Base-by-base conservation (phyloP, 345 rosid genomes). In the Iberis pinnata region DNA sequence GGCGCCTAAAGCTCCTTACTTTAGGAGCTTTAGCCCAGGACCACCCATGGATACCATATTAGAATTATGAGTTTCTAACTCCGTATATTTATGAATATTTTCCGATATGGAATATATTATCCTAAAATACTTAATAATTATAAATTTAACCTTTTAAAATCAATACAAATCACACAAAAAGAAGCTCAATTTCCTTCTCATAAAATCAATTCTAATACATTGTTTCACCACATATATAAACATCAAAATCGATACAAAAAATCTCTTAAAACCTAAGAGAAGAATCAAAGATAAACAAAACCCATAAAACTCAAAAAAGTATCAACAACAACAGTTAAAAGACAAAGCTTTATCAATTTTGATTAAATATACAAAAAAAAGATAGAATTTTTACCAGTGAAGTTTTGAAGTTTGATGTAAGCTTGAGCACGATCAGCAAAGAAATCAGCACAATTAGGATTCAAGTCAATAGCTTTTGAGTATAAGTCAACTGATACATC, bases 351-450 rank as follows among this genome's bases (percentile, higher is more conserved):
- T n/a, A n/a, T n/a, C 25, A 22, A 10, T 35, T 12, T 49, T 18
- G 22, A 37, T 13, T 12, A 37, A 9, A 43, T 53, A 36, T 36
- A 0, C 1, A 47, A 39, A 19, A 47, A 64, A n/a, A n/a, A n/a
- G n/a, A n/a, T n/a, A n/a, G n/a, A n/a, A n/a, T n/a, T n/a, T 25
- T 32, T 58, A 88, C 99, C 97, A 4, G 97, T 69, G 63, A 86
- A 65, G 61, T 60, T 73, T 10, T n/a, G 4, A 80, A 83, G 86
- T 58, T 93, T 93, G 73, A 82, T 73, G 59, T 78, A 75, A 67
- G 94, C 92, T 65, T 93, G 99, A 53, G 99, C 92, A 18, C 97
- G 94, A 71, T 93, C 90, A 3, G 86, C 89, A 62, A 61, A 79
- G 49, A 83, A 79, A 18, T 81, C 97, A 1, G 97, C 77, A 58